Base-by-base conservation (phyloP, 805 yeast species). In the Yarrowia keelungensis region DNA sequence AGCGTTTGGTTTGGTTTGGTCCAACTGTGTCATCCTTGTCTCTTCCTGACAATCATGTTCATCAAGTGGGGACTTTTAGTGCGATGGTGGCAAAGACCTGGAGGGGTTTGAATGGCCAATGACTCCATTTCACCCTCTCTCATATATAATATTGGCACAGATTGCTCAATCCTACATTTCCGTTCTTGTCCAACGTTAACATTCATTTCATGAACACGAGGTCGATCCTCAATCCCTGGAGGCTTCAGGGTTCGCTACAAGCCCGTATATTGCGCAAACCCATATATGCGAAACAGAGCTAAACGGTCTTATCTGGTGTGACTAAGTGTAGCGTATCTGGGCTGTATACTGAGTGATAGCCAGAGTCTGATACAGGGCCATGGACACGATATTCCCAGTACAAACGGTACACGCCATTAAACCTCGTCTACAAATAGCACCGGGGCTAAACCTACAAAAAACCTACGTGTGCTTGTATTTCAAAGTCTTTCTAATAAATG, bases 171-270 rank as follows among this genome's bases (percentile, higher is more conserved):
- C 32, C 7, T 26, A 26, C 32, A 26, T 26, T 26, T 26, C 4
- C 32, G 32, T 26, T 26, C 32, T 26, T 26, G 32, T 26, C 16
- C 42, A 51, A 51, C 56, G 11, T 51, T 51, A 53, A 36, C 59
- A 38, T 53, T 53, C 15, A 39, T 14, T 15, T 14, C 45, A 22
- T 12, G n/a, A 19, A 50, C 42, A 38, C 59, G 58, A 51, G 58
- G 59, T 39, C 39, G 45, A 53, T 38, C 59, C 32, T n/a, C 59
- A 53, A 22, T 8, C 19, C 35, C 26, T 14, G 45, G 14, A 53
- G 35, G 32, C 45, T 38, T 22, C 35, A 53, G 59, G 32, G 19
- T 39, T 53, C 16, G 11, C 32, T 26, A 2, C 5, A 19, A 12
- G 3, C 11, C 11, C 39, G 32, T 10, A 46, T 14, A 46, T 49